Evolutionary conservation across 192 early-diverging fungal species (phyloP), one percentile per base, ranked within the genome.

Genomic region (Dimargaris verticillata): DNA sequence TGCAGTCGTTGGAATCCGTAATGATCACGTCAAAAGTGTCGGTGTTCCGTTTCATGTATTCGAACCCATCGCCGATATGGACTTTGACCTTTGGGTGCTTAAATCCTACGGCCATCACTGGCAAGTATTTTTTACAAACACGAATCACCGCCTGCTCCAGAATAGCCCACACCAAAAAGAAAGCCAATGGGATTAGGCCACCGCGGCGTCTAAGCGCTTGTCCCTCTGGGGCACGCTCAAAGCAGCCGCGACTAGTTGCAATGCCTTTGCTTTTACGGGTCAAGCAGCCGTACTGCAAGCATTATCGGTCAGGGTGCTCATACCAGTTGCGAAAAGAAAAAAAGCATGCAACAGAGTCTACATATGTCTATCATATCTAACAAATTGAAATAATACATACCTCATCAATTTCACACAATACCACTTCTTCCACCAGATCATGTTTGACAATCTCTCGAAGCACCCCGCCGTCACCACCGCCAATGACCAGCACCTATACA

Each of bases 401-500:
- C 72, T 97, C 94, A 74, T 99, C 96, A 68, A 99, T 99, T 64
- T 99, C 96, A 69, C 93, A 94, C 46, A 97, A 80, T 15, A 81
- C 85, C 47, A 93, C 94, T 66, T 84, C 79, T 71, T 95, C 88
- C 64, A 99, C 88, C 63, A 80, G 84, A 42, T 87, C 80, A 75
- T 99, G 94, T 80, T 97, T 97, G 77, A 97, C 91, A 43, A 92
- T 78, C 70, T 99, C 96, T 68, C 96, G 91, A 46, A 99, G 81
- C 38, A 99, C 96, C 64, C 96, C 96, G 68, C 96, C 96, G 72
- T 99, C 96, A 63, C 96, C 96, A 64, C 96, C 96, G 63, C 96
- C 96, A 78, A 99, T 93, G 55, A 99, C 96, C 62, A 99, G 81
- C 44, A 95, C 88, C 83, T 85, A 41, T 15, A 54, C 29, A 63